Conservation (phyloP, 2,329 filamentous ascomycete species). For the Capronia americana region DNA sequence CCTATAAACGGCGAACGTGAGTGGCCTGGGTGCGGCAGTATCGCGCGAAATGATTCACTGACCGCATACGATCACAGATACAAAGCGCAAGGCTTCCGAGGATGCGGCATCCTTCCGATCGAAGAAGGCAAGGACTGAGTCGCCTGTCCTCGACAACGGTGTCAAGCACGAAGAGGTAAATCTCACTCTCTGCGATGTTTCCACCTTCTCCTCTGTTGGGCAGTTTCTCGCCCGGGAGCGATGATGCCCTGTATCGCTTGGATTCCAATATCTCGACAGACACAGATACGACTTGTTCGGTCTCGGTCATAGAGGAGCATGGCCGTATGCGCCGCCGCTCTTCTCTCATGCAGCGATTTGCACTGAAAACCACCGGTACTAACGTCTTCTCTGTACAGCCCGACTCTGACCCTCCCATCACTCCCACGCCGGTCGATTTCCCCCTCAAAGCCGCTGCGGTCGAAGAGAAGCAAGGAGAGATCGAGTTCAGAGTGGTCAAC, state of each 20-base stretch:
- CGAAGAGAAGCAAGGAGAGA: constrained; percentile 91
- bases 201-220: constrained; percentile 1
- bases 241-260: constrained; percentile 24
- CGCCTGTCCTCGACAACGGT: constrained; percentile 46
- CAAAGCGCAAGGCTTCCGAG: constrained; percentile 59
- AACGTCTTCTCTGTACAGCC: constrained; percentile 25
- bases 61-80: constrained; percentile 25
- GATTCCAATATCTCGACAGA: constrained; percentile 20
- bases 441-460: constrained; percentile 93
- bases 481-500: constrained; percentile 97
- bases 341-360: background rate
- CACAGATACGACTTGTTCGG: constrained; percentile 20
- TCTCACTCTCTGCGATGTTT: constrained; percentile 8
- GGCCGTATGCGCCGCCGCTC: background rate
- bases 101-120: constrained; percentile 53
- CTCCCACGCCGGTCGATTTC: constrained; percentile 75
- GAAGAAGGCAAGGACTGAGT: constrained; percentile 58
- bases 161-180: constrained; percentile 35
- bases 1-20: constrained; percentile 33
- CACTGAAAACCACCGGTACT: constrained; percentile 20
- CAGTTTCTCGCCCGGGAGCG: constrained; percentile 19
- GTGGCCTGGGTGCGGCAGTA: constrained; percentile 13
- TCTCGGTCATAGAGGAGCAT: constrained; percentile 12
- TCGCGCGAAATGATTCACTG: background rate
- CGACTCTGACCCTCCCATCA: constrained; percentile 56